A percentile compares a stretch with the other conserved stretches of the same genome.
Evolutionary conservation across 148 eudicot genomes (phyloP).

Genomic region (Hydrangea macrophylla): DNA sequence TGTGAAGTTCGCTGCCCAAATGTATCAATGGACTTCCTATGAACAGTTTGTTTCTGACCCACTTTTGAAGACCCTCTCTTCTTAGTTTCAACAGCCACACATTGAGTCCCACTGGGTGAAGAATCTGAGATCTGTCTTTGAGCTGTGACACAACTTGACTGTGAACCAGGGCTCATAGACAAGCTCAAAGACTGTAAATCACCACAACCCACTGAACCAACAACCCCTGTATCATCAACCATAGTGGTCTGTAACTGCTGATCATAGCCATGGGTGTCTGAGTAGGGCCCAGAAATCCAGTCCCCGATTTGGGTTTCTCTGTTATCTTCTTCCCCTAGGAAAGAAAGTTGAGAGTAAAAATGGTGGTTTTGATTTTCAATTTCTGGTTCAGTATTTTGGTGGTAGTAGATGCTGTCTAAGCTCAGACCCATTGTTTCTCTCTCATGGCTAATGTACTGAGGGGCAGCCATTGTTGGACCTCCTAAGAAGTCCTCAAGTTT

Average conservation of each 20-base stretch:
- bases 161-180: conserved; percentile 74
- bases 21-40: conserved; percentile 63
- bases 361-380: conserved; percentile 16
- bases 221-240: conserved; percentile 7
- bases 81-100: conserved; percentile 34
- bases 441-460: conserved; percentile 20
- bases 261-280: conserved; percentile 5
- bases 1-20: conserved; percentile 92
- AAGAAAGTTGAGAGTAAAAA: conserved; percentile 26
- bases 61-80: conserved; percentile 45
- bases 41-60: conserved; percentile 40
- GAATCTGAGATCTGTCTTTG: conserved; percentile 24
- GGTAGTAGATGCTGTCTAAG: conserved; percentile 52
- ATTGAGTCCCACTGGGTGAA: conserved; percentile 24
- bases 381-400: conserved; percentile 21
- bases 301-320: conserved; percentile 10
- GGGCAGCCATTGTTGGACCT: conserved; percentile 32
- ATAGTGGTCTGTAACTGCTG: conserved; percentile 1
- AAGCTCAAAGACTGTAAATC: conserved; percentile 47
- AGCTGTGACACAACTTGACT: conserved; percentile 58
- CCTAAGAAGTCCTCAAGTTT: conserved; percentile 80
- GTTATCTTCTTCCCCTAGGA: conserved; percentile 26
- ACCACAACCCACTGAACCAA: conserved; percentile 21
- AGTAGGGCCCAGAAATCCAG: conserved; percentile 10
- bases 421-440: conserved; percentile 40